These are phyloP conservation scores for Phytophthora aleatoria DNA, from an alignment of 352 stramenopile species.

Conservation along the genomic window DNA sequence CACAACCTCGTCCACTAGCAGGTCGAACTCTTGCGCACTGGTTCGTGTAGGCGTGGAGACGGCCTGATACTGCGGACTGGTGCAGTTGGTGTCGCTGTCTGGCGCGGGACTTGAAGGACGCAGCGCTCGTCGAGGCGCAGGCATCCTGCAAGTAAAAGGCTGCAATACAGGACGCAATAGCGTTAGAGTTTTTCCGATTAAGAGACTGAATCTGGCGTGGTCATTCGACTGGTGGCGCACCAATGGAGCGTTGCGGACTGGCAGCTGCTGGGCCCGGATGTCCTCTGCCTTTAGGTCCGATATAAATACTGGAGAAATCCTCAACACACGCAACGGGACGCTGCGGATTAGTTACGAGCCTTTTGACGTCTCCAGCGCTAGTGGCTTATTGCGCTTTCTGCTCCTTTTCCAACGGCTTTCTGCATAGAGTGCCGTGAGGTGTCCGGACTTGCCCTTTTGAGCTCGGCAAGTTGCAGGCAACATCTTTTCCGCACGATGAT, in stretches of 20 bases:
- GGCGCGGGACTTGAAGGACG: constrained; percentile 21
- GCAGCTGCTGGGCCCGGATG: constrained; percentile 6
- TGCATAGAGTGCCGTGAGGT: constrained; percentile 31
- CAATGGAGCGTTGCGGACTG: constrained; percentile 6
- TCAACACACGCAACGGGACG: constrained; percentile 8
- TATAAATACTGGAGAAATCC: constrained; percentile 26
- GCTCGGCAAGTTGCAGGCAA: constrained; percentile 2
- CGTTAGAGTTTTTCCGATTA: neutral
- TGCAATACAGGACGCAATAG: neutral
- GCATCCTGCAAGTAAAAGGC: constrained; percentile 28
- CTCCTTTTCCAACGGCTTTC: constrained; percentile 51
- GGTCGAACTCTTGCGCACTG: constrained; percentile 19
- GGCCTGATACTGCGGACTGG: constrained; percentile 47
- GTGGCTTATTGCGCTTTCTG: constrained; percentile 33
- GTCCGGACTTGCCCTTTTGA: constrained; percentile 27
- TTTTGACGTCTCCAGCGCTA: constrained; percentile 21
- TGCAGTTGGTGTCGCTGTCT: neutral
- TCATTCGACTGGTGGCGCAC: constrained; percentile 3
- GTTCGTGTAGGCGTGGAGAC: constrained; percentile 33
- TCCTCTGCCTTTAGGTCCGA: constrained; percentile 6
- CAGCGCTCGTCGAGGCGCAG: constrained; percentile 29
- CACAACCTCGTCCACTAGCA: constrained; percentile 6
- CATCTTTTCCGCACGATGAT: neutral
- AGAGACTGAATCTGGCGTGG: constrained; percentile 3
- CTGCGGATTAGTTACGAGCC: neutral